Evolutionary conservation across 1,284 basidiomycete species (phyloP), one percentile per base, ranked within the genome.

Genomic region (Thecaphora thlaspeos): DNA sequence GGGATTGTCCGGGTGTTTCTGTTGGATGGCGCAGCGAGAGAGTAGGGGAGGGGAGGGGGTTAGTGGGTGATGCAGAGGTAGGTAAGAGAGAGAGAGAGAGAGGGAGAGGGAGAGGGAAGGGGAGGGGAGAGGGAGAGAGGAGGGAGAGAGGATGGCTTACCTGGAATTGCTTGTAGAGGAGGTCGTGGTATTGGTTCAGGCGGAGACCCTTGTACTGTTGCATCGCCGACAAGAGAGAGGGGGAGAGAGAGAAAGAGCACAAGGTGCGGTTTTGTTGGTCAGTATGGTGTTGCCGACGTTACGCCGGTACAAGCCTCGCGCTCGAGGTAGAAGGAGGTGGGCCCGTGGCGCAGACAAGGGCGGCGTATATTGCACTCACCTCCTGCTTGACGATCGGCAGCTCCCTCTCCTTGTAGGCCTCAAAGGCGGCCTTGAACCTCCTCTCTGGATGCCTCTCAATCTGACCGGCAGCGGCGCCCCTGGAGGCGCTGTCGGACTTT

Each of bases 371-470:
- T n/a, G n/a, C n/a, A 24, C 52, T 49, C 22, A 75, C 47, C 28
- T 96, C 91, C 63, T 84, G 80, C 75, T 84, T 87, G 58, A 88
- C 68, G 22, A 83, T 86, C 0, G 93, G 90, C 67, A 97, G 80
- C 74, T 95, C 89, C 3, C 85, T 83, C 68, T 96, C 92, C 74
- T 89, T 86, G 80, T 93, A 97, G 4, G 90, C 91, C 74, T 93
- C 91, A 68, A 89, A 92, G 7, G 91, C 89, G 37, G 87, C 91
- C 51, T 56, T 63, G 65, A 51, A 55, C 80, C 85, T 52, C 67
- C 91, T 89, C 85, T 98, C 93, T 45, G 93, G 93, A 83, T 98
- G 93, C 46, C 84, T 84, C 81, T 98, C 93, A 51, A 96, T 85
- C 40, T 84, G 83, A 34, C 88, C 90, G 5, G 92, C 93, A 30